These are phyloP conservation scores for Trichophaea hybrida DNA, from an alignment of 2,329 filamentous ascomycete genomes.

Conservation along the genomic window DNA sequence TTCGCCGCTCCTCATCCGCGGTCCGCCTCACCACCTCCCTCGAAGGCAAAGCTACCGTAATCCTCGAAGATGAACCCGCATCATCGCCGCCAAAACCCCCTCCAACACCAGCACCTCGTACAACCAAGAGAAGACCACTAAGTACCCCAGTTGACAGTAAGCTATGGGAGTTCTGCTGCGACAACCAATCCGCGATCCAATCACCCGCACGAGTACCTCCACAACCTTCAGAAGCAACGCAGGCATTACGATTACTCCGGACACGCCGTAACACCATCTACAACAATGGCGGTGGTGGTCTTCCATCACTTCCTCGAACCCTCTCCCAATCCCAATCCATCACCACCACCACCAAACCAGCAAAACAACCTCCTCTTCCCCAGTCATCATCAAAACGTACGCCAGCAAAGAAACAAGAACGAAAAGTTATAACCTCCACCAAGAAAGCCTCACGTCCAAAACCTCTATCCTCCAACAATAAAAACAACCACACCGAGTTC, in stretches of 20 bases:
- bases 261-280: neutral
- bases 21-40: slow-evolving; percentile 26
- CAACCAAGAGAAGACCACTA: neutral
- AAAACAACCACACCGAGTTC: slow-evolving; percentile 5
- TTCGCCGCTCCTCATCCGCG: slow-evolving; percentile 23
- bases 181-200: slow-evolving; percentile 22
- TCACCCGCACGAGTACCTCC: slow-evolving; percentile 8
- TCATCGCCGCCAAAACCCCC: slow-evolving; percentile 8
- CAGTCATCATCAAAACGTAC: neutral
- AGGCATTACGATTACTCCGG: slow-evolving; percentile 18
- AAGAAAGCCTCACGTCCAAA: slow-evolving; percentile 14
- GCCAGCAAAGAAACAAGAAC: slow-evolving; percentile 9
- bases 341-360: neutral
- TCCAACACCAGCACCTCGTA: slow-evolving; percentile 2
- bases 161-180: slow-evolving; percentile 26
- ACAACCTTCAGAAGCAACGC: slow-evolving; percentile 16
- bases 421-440: slow-evolving; percentile 10
- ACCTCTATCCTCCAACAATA: neutral
- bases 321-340: neutral
- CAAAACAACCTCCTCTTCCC: neutral
- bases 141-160: slow-evolving; percentile 21
- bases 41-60: slow-evolving; percentile 26
- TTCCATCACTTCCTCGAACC: neutral
- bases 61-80: slow-evolving; percentile 21
- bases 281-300: neutral